Conservation (phyloP, 2,329 filamentous ascomycete species). For the Onygenales sp. region DNA sequence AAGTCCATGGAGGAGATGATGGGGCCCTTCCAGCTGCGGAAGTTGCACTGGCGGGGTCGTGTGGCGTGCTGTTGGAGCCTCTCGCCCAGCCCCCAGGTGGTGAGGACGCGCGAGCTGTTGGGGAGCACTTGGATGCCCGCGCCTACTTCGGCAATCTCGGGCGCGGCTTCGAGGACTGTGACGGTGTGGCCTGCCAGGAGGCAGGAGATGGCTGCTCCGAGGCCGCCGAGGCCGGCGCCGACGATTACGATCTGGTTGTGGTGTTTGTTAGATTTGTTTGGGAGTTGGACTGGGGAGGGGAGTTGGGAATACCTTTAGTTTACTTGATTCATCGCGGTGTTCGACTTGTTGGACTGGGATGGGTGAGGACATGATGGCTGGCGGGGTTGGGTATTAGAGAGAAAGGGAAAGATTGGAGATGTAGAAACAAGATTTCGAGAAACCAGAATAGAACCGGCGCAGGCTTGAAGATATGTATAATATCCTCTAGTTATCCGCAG, state of each 20-base stretch:
- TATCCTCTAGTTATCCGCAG: too few species aligned
- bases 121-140: constrained; percentile 27
- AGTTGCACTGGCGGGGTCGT: constrained; percentile 19
- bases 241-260: constrained; percentile 12
- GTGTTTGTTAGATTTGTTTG: not conserved
- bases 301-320: constrained; percentile 1
- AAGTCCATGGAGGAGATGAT: constrained; percentile 19
- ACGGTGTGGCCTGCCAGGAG: constrained; percentile 13
- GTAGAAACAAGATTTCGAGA: not conserved
- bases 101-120: constrained; percentile 22
- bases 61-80: constrained; percentile 19
- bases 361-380: not conserved
- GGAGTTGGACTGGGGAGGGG: not conserved
- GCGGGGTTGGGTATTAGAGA: not conserved
- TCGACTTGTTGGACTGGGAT: constrained; percentile 1
- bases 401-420: too few species aligned
- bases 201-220: constrained; percentile 14
- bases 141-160: constrained; percentile 30
- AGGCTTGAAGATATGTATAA: too few species aligned
- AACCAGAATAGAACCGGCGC: not conserved
- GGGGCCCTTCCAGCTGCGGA: constrained; percentile 23
- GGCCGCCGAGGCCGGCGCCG: constrained; percentile 15
- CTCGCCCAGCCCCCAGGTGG: constrained; percentile 19
- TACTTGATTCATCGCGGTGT: constrained; percentile 1
- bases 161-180: constrained; percentile 28